Evolutionary conservation across 1,139 yeast species (phyloP), one percentile per base, ranked within the genome.

Genomic region (Yamadazyma trypodendri): DNA sequence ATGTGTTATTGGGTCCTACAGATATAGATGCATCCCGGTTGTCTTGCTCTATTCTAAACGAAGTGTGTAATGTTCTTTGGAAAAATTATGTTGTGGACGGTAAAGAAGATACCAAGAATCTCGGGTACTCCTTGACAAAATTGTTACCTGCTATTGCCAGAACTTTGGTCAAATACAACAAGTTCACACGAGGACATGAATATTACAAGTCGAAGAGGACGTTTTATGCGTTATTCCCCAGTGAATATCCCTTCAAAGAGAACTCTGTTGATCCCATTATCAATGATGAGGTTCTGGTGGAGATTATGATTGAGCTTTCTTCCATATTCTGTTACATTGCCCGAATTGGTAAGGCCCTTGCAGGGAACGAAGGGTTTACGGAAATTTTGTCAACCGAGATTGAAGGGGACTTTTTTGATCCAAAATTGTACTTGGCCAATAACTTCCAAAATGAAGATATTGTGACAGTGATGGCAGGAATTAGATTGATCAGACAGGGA

Each of bases 201-300:
- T 63, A 67, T 36, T 79, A 78, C 59, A 75, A 72, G 40, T 73
- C 81, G 21, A 81, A 75, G 56, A 76, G 87, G 61, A 71, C 78
- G 0, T 84, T 79, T 51, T 79, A 87, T 0, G 67, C 68, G 27
- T 60, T 88, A 25, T 88, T 87, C 65, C 95, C 95, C 4, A 70
- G 72, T 14, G 62, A 64, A 12, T 77, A 75, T 52, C 95, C 96
- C 14, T 82, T 84, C 53, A 64, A 63, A 38, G 81, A 80, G 31
- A 56, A 72, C 31, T 80, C 92, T 1, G 75, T 85, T 50, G 96
- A 87, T 54, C 82, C 95, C 0, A 70, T 81, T 36, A 86, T 86
- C 17, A 78, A 79, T 46, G 87, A 83, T 47, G 86, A 81, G 47
- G 68, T 73, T 2, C 68, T 84, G 45, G 88, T 83, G 30, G 97